phyloP scores from a whole-genome alignment of 257 asterid genomes.

The Linaria vulgaris region DNA sequence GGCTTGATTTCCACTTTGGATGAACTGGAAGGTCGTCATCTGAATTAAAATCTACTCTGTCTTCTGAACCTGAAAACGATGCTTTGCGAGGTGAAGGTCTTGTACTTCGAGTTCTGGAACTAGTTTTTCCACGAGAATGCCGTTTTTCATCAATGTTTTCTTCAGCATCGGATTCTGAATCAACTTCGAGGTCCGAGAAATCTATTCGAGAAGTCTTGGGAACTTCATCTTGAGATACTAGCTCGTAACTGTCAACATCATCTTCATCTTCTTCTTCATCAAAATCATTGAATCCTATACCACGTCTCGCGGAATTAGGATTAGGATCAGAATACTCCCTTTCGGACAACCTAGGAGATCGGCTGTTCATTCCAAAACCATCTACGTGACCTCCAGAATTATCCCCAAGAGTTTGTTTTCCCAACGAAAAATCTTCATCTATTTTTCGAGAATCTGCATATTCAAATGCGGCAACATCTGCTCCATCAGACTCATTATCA shows the following conservation, averaged over 20 bases:
- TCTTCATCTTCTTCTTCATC: constrained; percentile 88
- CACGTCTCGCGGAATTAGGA: constrained; percentile 38
- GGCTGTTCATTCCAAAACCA: constrained; percentile 37
- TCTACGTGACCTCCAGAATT: constrained; percentile 42
- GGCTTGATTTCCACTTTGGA: constrained; percentile 73
- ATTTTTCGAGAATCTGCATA: constrained; percentile 73
- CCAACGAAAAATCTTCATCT: constrained; percentile 45
- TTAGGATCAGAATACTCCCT: constrained; percentile 41
- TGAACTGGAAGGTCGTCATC: constrained; percentile 84
- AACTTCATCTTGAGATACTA: constrained; percentile 57
- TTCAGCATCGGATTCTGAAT: constrained; percentile 63
- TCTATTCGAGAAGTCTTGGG: constrained; percentile 48
- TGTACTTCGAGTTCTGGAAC: constrained; percentile 26
- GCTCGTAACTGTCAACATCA: constrained; percentile 76
- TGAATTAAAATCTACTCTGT: constrained; percentile 58
- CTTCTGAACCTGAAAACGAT: constrained; percentile 41
- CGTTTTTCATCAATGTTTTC: constrained; percentile 36
- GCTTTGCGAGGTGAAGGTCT: constrained; percentile 39
- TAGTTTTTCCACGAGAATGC: constrained; percentile 34
- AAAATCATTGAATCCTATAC: constrained; percentile 81
- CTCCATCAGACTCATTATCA: constrained; percentile 96
- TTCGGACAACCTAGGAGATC: constrained; percentile 38
- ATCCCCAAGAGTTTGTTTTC: constrained; percentile 34
- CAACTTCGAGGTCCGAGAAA: constrained; percentile 79
- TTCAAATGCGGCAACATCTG: constrained; percentile 93